Evolutionary conservation across 75 land plant genomes (phyloP), one percentile per base, ranked within the genome.

Genomic region (Larix kaempferi): DNA sequence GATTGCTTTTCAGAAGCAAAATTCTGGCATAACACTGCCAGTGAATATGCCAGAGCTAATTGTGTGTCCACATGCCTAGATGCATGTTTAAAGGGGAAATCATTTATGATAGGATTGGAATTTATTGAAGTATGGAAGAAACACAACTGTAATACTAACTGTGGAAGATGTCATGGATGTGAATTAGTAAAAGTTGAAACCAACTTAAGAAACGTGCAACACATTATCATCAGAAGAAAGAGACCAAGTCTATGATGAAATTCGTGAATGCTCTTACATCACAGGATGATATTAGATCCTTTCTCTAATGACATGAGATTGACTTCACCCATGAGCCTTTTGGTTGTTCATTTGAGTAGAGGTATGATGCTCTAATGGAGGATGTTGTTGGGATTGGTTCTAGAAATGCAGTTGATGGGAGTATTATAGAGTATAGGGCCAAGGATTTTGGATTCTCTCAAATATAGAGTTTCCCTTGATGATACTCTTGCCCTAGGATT

Each of bases 1-100:
- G 85, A 93, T 39, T 90, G 91, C 74, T 93, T 90, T 78, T 59
- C 17, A n/a, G 26, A 66, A 71, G 93, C 91, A 15, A 82, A 76
- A 62, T 71, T 75, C 27, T 88, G 81, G 79, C 26, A 80, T 44
- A 78, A 75, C 17, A 90, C 92, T 59, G 90, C 90, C 37, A 82
- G 83, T 60, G 89, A 74, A 10, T 93, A 88, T 77, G 80, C 81
- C 15, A 82, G 60, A 56, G 91, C 74, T 1, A 80, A 78, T 25
- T 80, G 69, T 71, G 58, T 88, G 19, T 23, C 77, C 0, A 81
- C 88, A 71, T 93, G 92, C 37, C 74, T 93, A 57, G 25, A 57
- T 76, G 78, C 78, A 14, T 83, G 82, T 63, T 12, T 55, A 23
- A 29, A 33, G 23, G 85, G 83, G 19, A 80, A 83, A 56, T 60